These are phyloP conservation scores for Stachybotrys echinatus DNA, from an alignment of 2,329 filamentous ascomycete genomes.

Conservation along the genomic window DNA sequence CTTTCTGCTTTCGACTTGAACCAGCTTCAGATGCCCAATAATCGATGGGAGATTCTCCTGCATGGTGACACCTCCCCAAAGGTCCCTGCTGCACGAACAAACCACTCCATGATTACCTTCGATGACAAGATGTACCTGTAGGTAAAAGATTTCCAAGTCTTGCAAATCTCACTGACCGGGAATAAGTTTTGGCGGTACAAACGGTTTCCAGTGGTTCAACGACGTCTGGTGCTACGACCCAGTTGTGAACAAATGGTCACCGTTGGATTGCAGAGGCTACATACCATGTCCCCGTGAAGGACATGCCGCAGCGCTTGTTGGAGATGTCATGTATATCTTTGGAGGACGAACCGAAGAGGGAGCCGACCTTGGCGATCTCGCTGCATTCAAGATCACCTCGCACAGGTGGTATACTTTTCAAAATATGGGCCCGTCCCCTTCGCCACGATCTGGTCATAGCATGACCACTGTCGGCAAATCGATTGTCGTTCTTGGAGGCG, in stretches of 20 bases:
- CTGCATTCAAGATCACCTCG: conserved; percentile 69
- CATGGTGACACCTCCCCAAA: conserved; percentile 47
- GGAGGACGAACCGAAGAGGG: conserved; percentile 94
- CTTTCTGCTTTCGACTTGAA: conserved; percentile 93
- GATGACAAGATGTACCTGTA: conserved; percentile 93
- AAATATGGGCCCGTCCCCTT: conserved; percentile 97
- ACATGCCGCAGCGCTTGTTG: conserved; percentile 86
- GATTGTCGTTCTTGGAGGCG: conserved; percentile 86
- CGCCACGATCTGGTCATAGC: conserved; percentile 88
- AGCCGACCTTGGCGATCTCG: conserved; percentile 84
- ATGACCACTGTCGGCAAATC: conserved; percentile 95
- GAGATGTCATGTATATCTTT: conserved; percentile 99
- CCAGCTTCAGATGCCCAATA: conserved; percentile 82
- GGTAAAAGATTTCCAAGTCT: conserved; percentile 23
- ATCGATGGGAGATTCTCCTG: conserved; percentile 92
- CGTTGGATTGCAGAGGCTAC: conserved; percentile 94
- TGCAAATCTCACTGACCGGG: conserved; percentile 6
- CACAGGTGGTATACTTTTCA: conserved; percentile 98
- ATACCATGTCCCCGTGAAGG: conserved; percentile 92
- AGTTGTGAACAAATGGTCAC: conserved; percentile 72
- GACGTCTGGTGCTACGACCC: conserved; percentile 98
- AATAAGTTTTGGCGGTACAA: conserved; percentile 87
- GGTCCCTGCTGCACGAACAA: conserved; percentile 84
- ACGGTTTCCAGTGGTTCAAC: conserved; percentile 96
- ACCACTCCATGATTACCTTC: conserved; percentile 87